A percentile compares a stretch with the other conserved stretches of the same genome.
Conservation (phyloP, 2,329 filamentous ascomycete species). For the Fusarium brachygibbosum region DNA sequence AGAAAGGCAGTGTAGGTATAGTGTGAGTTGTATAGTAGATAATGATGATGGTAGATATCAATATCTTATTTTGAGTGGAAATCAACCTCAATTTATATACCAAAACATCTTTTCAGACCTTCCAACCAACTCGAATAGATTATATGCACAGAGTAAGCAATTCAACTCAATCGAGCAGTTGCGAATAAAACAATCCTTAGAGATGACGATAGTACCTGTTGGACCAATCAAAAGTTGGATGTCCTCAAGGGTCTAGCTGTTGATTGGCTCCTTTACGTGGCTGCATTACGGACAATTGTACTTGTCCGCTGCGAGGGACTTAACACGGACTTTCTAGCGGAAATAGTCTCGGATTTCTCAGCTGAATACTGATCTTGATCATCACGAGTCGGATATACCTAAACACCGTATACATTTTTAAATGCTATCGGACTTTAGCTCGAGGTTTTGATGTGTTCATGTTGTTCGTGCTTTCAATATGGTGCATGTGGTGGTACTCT, state of each 20-base stretch:
- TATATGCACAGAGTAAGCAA: background rate
- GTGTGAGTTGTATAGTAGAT: background rate
- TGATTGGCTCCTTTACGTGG: constrained; percentile 13
- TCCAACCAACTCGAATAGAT: background rate
- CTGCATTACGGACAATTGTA: constrained; percentile 15
- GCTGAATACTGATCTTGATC: no score
- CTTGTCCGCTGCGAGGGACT: constrained; percentile 21
- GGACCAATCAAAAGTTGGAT: constrained; percentile 30
- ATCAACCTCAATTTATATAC: constrained; percentile 21
- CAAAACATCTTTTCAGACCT: no score
- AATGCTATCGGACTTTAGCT: background rate
- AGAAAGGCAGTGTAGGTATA: rapidly evolving
- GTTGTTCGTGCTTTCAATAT: background rate
- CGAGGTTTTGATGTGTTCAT: no score
- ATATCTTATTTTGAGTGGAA: background rate
- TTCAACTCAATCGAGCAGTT: background rate
- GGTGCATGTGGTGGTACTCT: no score
- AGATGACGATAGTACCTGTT: background rate
- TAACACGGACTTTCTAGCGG: constrained; percentile 3
- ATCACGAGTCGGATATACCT: background rate
- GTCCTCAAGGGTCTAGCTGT: background rate
- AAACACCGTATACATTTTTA: background rate
- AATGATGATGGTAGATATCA: background rate
- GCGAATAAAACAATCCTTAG: background rate
- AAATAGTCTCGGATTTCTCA: background rate